phyloP scores from a whole-genome alignment of 371 early-diverging fungal genomes.

The Mucor irregularis region DNA sequence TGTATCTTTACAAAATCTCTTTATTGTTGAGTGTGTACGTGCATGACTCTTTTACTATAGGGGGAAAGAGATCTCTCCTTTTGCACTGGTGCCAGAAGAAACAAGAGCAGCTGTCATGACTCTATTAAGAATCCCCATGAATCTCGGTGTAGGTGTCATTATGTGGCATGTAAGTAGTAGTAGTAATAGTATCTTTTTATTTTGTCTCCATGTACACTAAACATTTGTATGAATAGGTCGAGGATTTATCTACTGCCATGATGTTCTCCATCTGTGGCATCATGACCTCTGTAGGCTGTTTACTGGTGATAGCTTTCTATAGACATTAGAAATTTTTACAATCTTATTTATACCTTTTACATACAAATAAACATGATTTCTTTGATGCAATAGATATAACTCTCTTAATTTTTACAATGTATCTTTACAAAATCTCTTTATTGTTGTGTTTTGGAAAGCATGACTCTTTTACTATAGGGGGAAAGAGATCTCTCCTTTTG shows the following conservation, averaged over 20 bases:
- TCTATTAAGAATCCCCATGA: conserved; percentile 75
- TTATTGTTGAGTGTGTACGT: background rate
- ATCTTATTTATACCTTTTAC: background rate
- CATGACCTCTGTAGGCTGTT: conserved; percentile 21
- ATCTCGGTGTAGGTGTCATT: conserved; percentile 68
- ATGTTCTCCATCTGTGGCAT: conserved; percentile 26
- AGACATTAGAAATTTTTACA: background rate
- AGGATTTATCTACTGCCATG: conserved; percentile 16
- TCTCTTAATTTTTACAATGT: no score
- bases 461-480: conserved; percentile 17
- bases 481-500: conserved; percentile 14
- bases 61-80: conserved; percentile 19
- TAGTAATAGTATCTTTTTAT: background rate
- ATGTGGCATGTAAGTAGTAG: conserved; percentile 57
- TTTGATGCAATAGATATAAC: no score
- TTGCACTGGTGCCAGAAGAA: background rate
- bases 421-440: background rate
- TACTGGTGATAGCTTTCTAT: conserved; percentile 22
- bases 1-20: background rate
- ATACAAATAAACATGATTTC: no score
- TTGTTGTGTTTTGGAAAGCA: conserved; percentile 5
- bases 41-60: conserved; percentile 10
- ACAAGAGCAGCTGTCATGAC: conserved; percentile 79
- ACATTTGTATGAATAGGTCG: conserved; percentile 6
- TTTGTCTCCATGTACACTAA: background rate